These are phyloP conservation scores for Diversispora epigaea DNA, from an alignment of 192 early-diverging fungal genomes.

Conservation along the genomic window DNA sequence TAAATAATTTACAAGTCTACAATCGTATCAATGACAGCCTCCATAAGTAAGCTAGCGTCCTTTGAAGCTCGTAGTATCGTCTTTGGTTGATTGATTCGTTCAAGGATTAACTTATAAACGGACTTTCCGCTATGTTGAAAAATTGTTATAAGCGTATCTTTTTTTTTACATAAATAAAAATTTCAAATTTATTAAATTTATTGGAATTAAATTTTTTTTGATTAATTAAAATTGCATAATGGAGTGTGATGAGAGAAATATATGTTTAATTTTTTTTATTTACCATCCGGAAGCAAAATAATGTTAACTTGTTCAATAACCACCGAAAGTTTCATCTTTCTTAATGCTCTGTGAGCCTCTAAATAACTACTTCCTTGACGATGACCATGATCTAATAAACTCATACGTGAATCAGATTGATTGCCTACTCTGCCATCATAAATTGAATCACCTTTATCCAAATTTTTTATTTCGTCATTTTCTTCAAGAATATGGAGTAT, in stretches of 20 bases:
- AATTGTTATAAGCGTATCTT: constrained; percentile 41
- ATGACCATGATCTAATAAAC: constrained; percentile 13
- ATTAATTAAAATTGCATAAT: not conserved
- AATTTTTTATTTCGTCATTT: not conserved
- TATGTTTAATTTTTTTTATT: not conserved
- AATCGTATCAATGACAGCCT: constrained; percentile 50
- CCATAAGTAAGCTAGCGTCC: constrained; percentile 45
- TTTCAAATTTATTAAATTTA: no score
- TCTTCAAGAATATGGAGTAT: constrained; percentile 23
- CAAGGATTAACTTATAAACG: constrained; percentile 40
- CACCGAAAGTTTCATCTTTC: constrained; percentile 8
- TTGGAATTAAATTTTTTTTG: no score
- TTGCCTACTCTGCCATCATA: not conserved
- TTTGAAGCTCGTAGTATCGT: constrained; percentile 37
- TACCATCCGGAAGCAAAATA: constrained; percentile 38
- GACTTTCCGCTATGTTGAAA: constrained; percentile 43
- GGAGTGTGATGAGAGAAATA: not conserved
- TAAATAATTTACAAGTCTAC: constrained; percentile 36
- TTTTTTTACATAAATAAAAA: not conserved
- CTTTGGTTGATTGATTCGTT: constrained; percentile 35
- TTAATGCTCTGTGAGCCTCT: constrained; percentile 15
- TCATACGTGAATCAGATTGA: not conserved
- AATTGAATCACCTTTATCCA: not conserved
- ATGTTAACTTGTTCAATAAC: constrained; percentile 44
- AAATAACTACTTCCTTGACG: constrained; percentile 2